Percentiles rank a stretch among this genome's conserved stretches.
These are phyloP conservation scores for Castanea mollissima DNA, from an alignment of 306 rosid genomes.

Conservation along the genomic window DNA sequence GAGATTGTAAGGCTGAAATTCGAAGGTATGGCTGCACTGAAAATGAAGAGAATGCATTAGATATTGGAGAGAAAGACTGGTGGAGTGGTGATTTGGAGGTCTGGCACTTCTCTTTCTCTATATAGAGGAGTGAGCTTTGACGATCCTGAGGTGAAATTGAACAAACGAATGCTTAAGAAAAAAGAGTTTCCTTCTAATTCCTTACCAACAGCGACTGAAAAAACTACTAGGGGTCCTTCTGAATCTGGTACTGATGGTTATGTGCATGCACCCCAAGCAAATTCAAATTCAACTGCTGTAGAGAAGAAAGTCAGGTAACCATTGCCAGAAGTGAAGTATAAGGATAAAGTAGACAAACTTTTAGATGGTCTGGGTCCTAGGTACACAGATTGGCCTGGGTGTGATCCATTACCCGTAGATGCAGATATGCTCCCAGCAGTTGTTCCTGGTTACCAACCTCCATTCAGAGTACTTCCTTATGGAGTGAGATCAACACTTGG, in stretches of 20 bases:
- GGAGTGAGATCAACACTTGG: constrained; percentile 83
- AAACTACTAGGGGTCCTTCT: constrained; percentile 30
- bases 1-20: constrained; percentile 90
- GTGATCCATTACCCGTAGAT: constrained; percentile 87
- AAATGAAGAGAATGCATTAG: constrained; percentile 96
- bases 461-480: constrained; percentile 93
- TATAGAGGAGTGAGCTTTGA: constrained; percentile 97
- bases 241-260: constrained; percentile 31
- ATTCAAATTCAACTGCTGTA: constrained; percentile 33
- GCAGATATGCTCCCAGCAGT: constrained; percentile 81
- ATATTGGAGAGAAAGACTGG: constrained; percentile 93
- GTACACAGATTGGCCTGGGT: constrained; percentile 86
- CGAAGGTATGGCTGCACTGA: constrained; percentile 88
- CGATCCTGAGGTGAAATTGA: constrained; percentile 54
- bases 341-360: constrained; percentile 72
- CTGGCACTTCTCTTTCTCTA: constrained; percentile 88
- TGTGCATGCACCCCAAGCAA: constrained; percentile 25
- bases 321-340: constrained; percentile 55
- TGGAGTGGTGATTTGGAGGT: constrained; percentile 96
- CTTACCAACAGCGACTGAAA: constrained; percentile 33
- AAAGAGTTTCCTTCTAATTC: constrained; percentile 30
- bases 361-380: constrained; percentile 85
- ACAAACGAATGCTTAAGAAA: constrained; percentile 51
- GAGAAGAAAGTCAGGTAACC: constrained; percentile 33
- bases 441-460: constrained; percentile 77